Percentiles rank a stretch among this genome's conserved stretches.
Conservation (phyloP, 768 basidiomycete species). For the Termitomyces bulborhizus region DNA sequence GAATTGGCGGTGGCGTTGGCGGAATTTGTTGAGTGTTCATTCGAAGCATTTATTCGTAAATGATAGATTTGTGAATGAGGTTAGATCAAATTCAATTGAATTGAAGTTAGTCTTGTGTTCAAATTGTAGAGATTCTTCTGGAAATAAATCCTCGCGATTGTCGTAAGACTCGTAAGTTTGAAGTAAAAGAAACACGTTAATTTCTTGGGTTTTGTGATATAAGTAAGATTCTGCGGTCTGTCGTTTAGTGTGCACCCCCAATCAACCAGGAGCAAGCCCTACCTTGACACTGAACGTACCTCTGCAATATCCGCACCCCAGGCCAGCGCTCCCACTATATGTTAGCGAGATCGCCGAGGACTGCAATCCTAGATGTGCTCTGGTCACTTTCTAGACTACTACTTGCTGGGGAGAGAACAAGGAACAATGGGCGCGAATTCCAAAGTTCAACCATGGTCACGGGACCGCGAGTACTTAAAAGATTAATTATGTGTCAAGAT, state of each 20-base stretch:
- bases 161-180: constrained; percentile 14
- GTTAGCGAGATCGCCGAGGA: constrained; percentile 2
- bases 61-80: not conserved
- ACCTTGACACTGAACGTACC: constrained; percentile 2
- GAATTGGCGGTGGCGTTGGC: constrained; percentile 11
- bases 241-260: not conserved
- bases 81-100: not conserved
- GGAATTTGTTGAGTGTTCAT: not conserved
- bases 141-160: not conserved
- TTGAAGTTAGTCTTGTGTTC: not conserved
- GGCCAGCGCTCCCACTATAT: constrained; percentile 1
- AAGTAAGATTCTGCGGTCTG: constrained; percentile 10
- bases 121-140: too few species aligned
- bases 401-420: constrained; percentile 5
- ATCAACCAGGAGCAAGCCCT: not conserved
- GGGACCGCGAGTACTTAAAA: constrained; percentile 9
- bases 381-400: constrained; percentile 13
- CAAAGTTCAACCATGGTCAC: constrained; percentile 12
- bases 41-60: not conserved
- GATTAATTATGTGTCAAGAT: too few species aligned
- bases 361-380: constrained; percentile 7
- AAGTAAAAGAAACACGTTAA: constrained; percentile 19
- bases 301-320: constrained; percentile 13
- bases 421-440: constrained; percentile 8
- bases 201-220: constrained; percentile 14